Base-by-base conservation (phyloP, 2,329 filamentous ascomycete species). In the Mycosphaerella sp. region DNA sequence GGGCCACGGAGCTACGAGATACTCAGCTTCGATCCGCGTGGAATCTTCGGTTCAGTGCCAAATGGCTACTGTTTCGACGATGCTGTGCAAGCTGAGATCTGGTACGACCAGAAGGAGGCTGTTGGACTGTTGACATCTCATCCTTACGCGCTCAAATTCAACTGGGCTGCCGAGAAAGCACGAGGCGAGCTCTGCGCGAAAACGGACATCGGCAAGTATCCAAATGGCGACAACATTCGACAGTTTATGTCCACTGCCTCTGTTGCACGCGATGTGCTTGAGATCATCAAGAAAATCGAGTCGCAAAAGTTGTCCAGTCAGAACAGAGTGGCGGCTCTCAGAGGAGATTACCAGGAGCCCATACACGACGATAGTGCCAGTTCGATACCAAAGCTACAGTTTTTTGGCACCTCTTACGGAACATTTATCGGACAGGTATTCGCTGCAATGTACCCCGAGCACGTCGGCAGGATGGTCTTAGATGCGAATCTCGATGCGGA, bases 1-100 rank as follows among this genome's bases (percentile, higher is more conserved):
- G 53, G 55, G 7, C 50, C 55, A 5, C 70, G 64, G 44, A 68
- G 70, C 50, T 74, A 67, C 50, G 72, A 75, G 48, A 64, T 75
- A 25, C 63, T 75, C 17, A 68, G 69, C 10, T 75, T 74, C 41
- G 73, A 75, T 54, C 73, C 73, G 4, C 64, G 73, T 14, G 71
- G 71, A 9, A 66, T 73, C 25, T 70, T 68, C 27, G 58, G 61
- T 44, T 68, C 66, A 5, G 59, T 64, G 36, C 70, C 70, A 1
- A 50, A 53, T n/a, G 65, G 65, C 4, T 55, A 54, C 13, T 72
- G 70, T 54, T 66, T 70, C 53, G 59, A 63, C 13, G 50, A 49
- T 36, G 48, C 54, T 3, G 47, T 56, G 17, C 45, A 59, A 28
- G 71, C 28, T 52, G 69, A 56, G 59, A 66, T 51, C 43, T 56